Conservation (phyloP, 23 red algal species). For the Porphyridium purpureum region DNA sequence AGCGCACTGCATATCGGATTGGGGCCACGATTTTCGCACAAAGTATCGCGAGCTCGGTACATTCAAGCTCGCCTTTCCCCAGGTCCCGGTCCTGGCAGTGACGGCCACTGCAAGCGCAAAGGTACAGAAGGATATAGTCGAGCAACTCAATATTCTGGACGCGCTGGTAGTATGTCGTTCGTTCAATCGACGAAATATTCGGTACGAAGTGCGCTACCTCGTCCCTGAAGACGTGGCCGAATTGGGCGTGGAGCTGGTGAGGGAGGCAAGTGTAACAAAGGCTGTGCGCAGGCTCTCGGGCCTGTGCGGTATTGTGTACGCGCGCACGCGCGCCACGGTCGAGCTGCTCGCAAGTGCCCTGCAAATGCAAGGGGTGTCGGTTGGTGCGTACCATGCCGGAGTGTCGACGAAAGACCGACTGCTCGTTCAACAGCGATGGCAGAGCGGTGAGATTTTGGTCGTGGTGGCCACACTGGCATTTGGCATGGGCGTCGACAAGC, state of each 20-base stretch:
- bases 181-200: slow-evolving; percentile 68
- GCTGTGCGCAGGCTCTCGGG: too few relatives aligned
- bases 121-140: slow-evolving; percentile 52
- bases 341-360: slow-evolving; percentile 33
- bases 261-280: slow-evolving; percentile 24
- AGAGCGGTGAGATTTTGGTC: slow-evolving; percentile 7
- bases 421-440: slow-evolving; percentile 13
- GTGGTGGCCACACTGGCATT: slow-evolving; percentile 91
- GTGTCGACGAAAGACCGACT: slow-evolving; percentile 11
- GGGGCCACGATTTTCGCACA: slow-evolving; percentile 85
- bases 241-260: too few relatives aligned
- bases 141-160: slow-evolving; percentile 29
- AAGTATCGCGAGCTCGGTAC: slow-evolving; percentile 69
- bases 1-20: slow-evolving; percentile 70
- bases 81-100: slow-evolving; percentile 61
- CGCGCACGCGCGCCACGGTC: slow-evolving; percentile 36
- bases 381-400: slow-evolving; percentile 16
- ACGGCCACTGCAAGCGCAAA: slow-evolving; percentile 51
- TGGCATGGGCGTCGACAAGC: slow-evolving; percentile 87
- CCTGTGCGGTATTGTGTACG: slow-evolving; percentile 92
- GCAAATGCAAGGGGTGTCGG: too few relatives aligned
- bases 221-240: slow-evolving; percentile 17
- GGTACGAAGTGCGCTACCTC: slow-evolving; percentile 48
- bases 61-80: slow-evolving; percentile 26
- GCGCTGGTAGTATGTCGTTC: slow-evolving; percentile 32